Percentiles rank a stretch among this genome's conserved stretches.
These are phyloP conservation scores for Apiospora phragmitis DNA, from an alignment of 2,329 filamentous ascomycete species.

Conservation along the genomic window DNA sequence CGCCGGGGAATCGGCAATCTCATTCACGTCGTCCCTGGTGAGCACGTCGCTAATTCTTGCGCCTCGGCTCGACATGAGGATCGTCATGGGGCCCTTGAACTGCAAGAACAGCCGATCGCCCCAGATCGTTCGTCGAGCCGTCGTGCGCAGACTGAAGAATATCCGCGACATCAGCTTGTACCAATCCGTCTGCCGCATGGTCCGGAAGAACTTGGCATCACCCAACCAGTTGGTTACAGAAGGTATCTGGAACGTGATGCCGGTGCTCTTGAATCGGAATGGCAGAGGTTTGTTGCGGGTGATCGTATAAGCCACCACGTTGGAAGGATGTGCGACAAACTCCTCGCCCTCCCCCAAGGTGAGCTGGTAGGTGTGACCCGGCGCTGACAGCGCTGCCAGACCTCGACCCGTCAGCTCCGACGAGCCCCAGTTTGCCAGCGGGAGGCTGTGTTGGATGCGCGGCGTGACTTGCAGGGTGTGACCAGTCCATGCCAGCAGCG, in stretches of 20 bases:
- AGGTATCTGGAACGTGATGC: constrained; percentile 78
- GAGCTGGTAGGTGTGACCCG: constrained; percentile 87
- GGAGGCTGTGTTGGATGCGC: constrained; percentile 71
- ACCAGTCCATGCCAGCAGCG: constrained; percentile 94
- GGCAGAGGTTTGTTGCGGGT: constrained; percentile 73
- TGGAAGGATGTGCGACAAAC: constrained; percentile 87
- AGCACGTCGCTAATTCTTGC: constrained; percentile 77
- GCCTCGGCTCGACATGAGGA: constrained; percentile 87
- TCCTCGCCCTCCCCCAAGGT: constrained; percentile 80
- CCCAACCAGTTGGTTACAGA: constrained; percentile 65
- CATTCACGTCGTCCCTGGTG: constrained; percentile 77
- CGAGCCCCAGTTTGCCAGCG: constrained; percentile 87
- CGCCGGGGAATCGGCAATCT: constrained; percentile 81
- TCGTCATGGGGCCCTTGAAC: constrained; percentile 82
- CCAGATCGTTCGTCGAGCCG: constrained; percentile 82
- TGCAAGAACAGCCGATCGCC: constrained; percentile 90
- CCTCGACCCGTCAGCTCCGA: constrained; percentile 87
- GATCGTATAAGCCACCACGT: constrained; percentile 88
- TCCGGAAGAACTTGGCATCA: constrained; percentile 70
- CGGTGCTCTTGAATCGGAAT: constrained; percentile 81
- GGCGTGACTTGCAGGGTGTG: constrained; percentile 78
- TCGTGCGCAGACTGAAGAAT: constrained; percentile 71
- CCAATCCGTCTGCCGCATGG: constrained; percentile 68
- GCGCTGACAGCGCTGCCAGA: constrained; percentile 79
- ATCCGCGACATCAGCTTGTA: constrained; percentile 71